Percentiles rank a stretch among this genome's conserved stretches.
phyloP scores from a whole-genome alignment of 306 rosid species.

The Quercus mongolica region DNA sequence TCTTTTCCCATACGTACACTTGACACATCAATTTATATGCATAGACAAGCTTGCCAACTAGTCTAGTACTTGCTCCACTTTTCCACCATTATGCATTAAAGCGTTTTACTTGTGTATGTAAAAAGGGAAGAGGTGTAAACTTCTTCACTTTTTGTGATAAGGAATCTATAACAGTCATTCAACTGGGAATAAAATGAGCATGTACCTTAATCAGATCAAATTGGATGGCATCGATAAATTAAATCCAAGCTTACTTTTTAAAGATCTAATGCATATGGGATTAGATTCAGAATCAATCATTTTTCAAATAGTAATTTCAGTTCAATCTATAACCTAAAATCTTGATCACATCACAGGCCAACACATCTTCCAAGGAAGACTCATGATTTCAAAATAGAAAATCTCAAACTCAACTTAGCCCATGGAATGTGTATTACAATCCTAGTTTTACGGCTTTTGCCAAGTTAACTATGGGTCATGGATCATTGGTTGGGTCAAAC shows the following conservation, averaged over 20 bases:
- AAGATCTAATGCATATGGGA: not conserved
- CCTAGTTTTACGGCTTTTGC: not conserved
- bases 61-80: not conserved
- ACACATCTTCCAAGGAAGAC: not conserved
- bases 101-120: not conserved
- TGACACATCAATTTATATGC: not conserved
- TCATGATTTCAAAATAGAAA: not conserved
- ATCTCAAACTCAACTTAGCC: not conserved
- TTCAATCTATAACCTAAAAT: not conserved
- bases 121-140: not conserved
- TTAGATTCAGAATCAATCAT: not conserved
- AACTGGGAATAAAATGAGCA: not conserved
- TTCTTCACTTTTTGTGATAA: not conserved
- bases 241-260: not conserved
- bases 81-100: not conserved
- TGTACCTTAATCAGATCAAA: not conserved
- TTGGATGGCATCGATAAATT: not conserved
- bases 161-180: not conserved
- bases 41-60: not conserved
- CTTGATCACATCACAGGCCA: not conserved
- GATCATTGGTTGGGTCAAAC: no score
- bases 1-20: not conserved
- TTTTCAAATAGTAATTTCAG: not conserved
- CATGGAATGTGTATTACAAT: not conserved
- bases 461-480: no score